Evolutionary conservation across 331 rosid genomes (phyloP).

Genomic region (Quercus tomentella): DNA sequence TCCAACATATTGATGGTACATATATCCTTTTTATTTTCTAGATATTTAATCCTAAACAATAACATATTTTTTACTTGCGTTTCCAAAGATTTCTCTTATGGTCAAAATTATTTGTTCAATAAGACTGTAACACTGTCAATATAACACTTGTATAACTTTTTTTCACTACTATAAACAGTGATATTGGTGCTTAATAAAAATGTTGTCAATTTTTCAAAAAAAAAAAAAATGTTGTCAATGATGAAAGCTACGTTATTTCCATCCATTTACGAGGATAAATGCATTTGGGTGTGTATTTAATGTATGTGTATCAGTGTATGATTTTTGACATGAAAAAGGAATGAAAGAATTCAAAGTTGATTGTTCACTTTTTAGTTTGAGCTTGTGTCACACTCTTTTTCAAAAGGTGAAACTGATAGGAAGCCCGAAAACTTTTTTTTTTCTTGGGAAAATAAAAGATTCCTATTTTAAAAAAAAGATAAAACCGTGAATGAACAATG

Average conservation of each 20-base stretch:
- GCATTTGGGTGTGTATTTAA: no score
- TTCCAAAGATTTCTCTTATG: neutral
- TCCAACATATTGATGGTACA: neutral
- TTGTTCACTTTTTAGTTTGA: slow-evolving; percentile 12
- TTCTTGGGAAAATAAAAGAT: slow-evolving; percentile 41
- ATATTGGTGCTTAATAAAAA: no score
- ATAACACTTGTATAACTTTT: no score
- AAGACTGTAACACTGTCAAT: no score
- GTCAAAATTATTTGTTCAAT: neutral
- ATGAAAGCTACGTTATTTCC: no score
- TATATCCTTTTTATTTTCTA: neutral
- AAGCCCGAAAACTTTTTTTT: neutral
- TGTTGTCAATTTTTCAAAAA: no score
- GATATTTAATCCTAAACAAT: neutral
- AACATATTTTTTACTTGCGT: neutral
- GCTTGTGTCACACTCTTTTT: slow-evolving; percentile 27
- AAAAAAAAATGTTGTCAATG: no score
- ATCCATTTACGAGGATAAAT: no score
- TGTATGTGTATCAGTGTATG: neutral
- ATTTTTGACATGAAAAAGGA: slow-evolving; percentile 1
- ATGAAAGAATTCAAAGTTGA: slow-evolving; percentile 7
- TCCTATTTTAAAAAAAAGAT: slow-evolving; percentile 36
- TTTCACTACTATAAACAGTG: no score
- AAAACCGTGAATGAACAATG: slow-evolving; percentile 56
- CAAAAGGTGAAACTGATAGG: slow-evolving; percentile 9